Percentiles rank a stretch among this genome's conserved stretches.
Conservation (phyloP, 2,329 filamentous ascomycete species). For the Curvularia sp. region DNA sequence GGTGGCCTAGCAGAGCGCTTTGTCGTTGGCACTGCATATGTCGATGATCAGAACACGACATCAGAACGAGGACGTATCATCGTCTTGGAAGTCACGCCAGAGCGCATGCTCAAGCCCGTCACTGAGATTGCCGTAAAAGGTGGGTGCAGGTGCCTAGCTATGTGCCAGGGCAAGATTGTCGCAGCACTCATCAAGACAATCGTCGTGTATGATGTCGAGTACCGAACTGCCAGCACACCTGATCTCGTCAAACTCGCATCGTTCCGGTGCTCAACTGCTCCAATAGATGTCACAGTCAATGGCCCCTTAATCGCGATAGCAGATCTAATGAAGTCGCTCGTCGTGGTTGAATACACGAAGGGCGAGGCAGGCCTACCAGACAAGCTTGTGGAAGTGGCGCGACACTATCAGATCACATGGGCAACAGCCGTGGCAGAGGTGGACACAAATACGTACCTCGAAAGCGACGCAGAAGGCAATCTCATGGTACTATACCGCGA, state of each 20-base stretch:
- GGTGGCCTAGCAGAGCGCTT: constrained; percentile 74
- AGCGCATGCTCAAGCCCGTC: constrained; percentile 75
- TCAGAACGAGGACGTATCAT: constrained; percentile 75
- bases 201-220: constrained; percentile 64
- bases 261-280: constrained; percentile 83
- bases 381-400: constrained; percentile 73
- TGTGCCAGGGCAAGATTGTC: constrained; percentile 76
- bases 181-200: constrained; percentile 88
- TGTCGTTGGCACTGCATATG: constrained; percentile 85
- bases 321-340: constrained; percentile 92
- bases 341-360: constrained; percentile 74
- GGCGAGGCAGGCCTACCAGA: constrained; percentile 65
- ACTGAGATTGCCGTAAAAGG: constrained; percentile 75
- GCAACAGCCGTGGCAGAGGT: constrained; percentile 77
- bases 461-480: constrained; percentile 88
- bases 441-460: constrained; percentile 76
- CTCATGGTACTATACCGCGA: constrained; percentile 81
- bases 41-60: constrained; percentile 65
- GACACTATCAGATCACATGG: constrained; percentile 85
- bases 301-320: constrained; percentile 80
- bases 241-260: constrained; percentile 73
- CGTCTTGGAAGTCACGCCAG: constrained; percentile 80
- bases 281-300: constrained; percentile 78
- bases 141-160: constrained; percentile 78
- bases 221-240: constrained; percentile 61